phyloP scores from a whole-genome alignment of 345 rosid species.

The Pseudoturritis turrita region DNA sequence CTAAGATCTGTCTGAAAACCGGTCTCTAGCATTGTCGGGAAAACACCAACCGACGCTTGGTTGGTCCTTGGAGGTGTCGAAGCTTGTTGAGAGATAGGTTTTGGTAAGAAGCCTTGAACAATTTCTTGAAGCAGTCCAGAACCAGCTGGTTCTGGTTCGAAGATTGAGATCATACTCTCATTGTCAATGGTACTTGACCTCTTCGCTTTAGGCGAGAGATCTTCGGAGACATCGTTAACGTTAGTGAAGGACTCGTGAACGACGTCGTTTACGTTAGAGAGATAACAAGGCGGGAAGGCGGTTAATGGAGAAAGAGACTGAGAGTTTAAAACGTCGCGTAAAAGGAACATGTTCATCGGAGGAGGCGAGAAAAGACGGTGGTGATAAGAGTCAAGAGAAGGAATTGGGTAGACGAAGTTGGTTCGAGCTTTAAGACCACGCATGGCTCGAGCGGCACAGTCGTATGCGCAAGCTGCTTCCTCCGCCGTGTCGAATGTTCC shows the following conservation, averaged over 20 bases:
- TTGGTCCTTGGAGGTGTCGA: constrained; percentile 1
- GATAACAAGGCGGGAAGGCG: not conserved
- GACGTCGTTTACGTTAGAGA: constrained; percentile 14
- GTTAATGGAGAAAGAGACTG: constrained; percentile 25
- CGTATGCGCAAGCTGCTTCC: constrained; percentile 96
- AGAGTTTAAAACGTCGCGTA: constrained; percentile 50
- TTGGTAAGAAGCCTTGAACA: constrained; percentile 62
- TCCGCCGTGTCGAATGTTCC: constrained; percentile 98
- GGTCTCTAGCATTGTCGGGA: not conserved
- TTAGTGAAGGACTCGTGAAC: constrained; percentile 12
- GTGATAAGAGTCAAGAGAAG: constrained; percentile 27
- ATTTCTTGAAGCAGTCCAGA: constrained; percentile 88
- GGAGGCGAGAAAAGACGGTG: constrained; percentile 30
- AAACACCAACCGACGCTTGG: constrained; percentile 6
- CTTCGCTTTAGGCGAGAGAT: constrained; percentile 27
- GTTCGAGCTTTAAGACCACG: constrained; percentile 92
- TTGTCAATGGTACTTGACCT: constrained; percentile 23
- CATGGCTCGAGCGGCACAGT: constrained; percentile 90
- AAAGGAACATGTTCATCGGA: constrained; percentile 53
- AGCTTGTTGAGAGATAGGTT: constrained; percentile 20
- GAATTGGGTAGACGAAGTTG: constrained; percentile 69
- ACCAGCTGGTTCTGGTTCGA: constrained; percentile 53
- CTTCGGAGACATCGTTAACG: constrained; percentile 5
- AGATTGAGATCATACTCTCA: constrained; percentile 35
- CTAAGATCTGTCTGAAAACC: constrained; percentile 8